Evolutionary conservation across 2,329 filamentous ascomycete genomes (phyloP).

Genomic region (Calycina herbarum): DNA sequence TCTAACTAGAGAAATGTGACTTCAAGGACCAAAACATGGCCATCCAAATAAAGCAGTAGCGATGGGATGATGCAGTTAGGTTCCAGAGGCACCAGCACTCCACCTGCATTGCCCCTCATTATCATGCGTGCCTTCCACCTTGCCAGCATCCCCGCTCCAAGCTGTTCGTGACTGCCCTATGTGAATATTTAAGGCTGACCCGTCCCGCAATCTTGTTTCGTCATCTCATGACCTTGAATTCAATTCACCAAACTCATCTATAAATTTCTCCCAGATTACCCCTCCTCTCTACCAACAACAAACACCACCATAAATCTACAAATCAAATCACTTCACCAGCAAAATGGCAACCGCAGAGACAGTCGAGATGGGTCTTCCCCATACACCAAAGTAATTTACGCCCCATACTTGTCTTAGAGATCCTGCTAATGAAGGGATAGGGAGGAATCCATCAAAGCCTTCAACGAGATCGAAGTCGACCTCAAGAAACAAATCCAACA

Average conservation of each 20-base stretch:
- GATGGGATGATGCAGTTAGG: not conserved
- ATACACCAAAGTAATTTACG: constrained; percentile 45
- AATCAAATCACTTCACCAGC: not conserved
- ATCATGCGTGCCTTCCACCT: not conserved
- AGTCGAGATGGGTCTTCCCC: constrained; percentile 45
- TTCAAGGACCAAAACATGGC: not conserved
- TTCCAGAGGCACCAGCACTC: too few species aligned
- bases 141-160: constrained; percentile 11
- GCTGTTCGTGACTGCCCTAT: not conserved
- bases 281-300: not conserved
- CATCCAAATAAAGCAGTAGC: not conserved
- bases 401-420: not conserved
- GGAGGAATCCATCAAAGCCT: constrained; percentile 52
- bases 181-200: constrained; percentile 10
- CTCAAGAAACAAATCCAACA: constrained; percentile 53
- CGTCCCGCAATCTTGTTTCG: not conserved
- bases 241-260: not conserved
- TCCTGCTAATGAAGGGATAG: constrained; percentile 30
- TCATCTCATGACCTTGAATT: not conserved
- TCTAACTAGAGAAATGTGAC: not conserved
- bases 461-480: constrained; percentile 50
- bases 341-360: constrained; percentile 47
- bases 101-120: not conserved
- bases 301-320: not conserved
- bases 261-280: not conserved